Evolutionary conservation across 805 yeast species (phyloP), one percentile per base, ranked within the genome.

Genomic region (Candida incommunis): DNA sequence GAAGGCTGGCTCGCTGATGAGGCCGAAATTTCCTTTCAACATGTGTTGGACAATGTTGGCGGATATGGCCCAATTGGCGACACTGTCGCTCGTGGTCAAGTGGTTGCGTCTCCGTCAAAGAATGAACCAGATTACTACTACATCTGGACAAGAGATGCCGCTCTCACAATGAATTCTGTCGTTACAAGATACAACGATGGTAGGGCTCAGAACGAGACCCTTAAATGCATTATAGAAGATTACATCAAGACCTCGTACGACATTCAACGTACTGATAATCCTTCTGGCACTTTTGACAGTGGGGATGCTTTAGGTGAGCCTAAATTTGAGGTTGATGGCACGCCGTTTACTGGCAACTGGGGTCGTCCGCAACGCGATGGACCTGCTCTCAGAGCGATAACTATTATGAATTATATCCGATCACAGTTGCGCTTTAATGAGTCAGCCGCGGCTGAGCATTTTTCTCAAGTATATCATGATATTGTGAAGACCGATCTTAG

Each of bases 331-430:
- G 75, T 78, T 3, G 74, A 85, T 57, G 79, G 81, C 22, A 54
- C 75, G 0, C 68, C 82, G 1, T 90, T 82, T 54, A 60, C 61
- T 3, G 78, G 66, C 2, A 59, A 66, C 27, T 90, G 97, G 97
- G 97, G 97, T 2, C 70, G 97, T 53, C 97, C 97, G 1, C 97
- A 90, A 63, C 73, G 86, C 48, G 97, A 90, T 60, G 97, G 97
- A 0, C 96, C 97, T 0, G 88, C 94, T 1, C 68, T 90, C 46
- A 71, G 96, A 54, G 71, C 78, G 9, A 70, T 80, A 46, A 72
- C 95, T 1, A 69, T 80, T 21, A 60, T 74, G 31, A 72, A 72
- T 49, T 83, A 75, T 57, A 52, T 83, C 48, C 62, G 65, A 21
- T 52, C 71, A 2, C 60, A 78, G 47, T 52, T 61, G 3, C 55